phyloP scores from a whole-genome alignment of 495 filamentous ascomycete species.

The Hypoxylon fuscum region DNA sequence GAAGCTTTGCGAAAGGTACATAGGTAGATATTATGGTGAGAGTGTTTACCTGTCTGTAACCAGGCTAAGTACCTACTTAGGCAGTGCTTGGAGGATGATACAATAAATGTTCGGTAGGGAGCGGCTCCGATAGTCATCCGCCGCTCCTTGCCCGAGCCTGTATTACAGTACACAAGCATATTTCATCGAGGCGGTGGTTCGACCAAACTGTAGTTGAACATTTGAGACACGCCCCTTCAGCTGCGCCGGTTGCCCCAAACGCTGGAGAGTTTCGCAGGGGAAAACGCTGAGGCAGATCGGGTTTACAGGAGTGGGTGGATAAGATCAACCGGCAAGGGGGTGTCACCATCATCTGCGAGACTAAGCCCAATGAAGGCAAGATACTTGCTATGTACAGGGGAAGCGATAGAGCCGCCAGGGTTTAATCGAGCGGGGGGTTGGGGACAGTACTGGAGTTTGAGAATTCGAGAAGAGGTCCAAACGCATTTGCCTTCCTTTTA shows the following conservation, averaged over 20 bases:
- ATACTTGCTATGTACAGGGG: constrained; percentile 8
- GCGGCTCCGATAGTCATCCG: constrained; percentile 11
- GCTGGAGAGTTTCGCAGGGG: constrained; percentile 34
- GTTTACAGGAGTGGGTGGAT: constrained; percentile 26
- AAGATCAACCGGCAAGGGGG: constrained; percentile 32
- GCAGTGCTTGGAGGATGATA: constrained; percentile 17
- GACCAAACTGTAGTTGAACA: neutral
- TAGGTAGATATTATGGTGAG: too few relatives aligned
- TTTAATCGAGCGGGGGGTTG: neutral
- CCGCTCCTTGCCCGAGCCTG: constrained; percentile 13
- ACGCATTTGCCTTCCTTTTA: constrained; percentile 18
- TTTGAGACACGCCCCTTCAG: constrained; percentile 31
- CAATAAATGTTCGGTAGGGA: constrained; percentile 11
- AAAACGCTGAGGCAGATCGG: constrained; percentile 33
- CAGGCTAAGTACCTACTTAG: neutral
- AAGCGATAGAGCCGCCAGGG: constrained; percentile 20
- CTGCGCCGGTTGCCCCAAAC: constrained; percentile 32
- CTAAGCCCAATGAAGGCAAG: constrained; percentile 28
- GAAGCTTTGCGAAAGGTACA: neutral
- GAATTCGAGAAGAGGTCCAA: constrained; percentile 24
- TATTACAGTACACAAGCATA: neutral
- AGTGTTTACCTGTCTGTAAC: neutral
- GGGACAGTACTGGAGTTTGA: constrained; percentile 2
- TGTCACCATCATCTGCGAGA: constrained; percentile 29
- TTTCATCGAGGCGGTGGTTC: constrained; percentile 19